phyloP scores from a whole-genome alignment of 495 filamentous ascomycete species.

The Polyplosphaeria fusca region DNA sequence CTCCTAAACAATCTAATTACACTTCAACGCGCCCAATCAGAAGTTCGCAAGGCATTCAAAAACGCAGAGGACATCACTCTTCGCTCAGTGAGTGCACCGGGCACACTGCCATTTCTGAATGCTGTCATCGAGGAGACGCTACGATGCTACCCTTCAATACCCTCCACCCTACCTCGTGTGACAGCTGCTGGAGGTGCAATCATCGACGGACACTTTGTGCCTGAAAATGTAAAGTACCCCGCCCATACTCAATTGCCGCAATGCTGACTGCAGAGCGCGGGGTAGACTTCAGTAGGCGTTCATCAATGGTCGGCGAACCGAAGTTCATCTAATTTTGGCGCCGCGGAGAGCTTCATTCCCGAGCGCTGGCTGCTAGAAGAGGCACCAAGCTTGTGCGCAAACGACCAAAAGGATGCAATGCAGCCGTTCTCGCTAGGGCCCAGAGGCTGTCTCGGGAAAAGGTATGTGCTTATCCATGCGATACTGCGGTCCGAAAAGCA shows the following conservation, averaged over 20 bases:
- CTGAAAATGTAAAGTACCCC: not conserved
- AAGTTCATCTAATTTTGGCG: not conserved
- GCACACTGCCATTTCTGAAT: conserved; percentile 42
- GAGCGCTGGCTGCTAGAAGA: conserved; percentile 16
- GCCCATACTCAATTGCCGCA: too few relatives aligned
- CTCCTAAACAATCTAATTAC: conserved; percentile 50
- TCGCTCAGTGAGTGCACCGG: conserved; percentile 44
- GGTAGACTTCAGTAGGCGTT: too few relatives aligned
- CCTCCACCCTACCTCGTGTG: conserved; percentile 51
- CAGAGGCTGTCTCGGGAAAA: conserved; percentile 21
- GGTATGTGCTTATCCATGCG: not conserved
- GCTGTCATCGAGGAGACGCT: conserved; percentile 63
- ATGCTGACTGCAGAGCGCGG: too few relatives aligned
- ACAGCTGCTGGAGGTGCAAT: not conserved
- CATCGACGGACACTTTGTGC: not conserved
- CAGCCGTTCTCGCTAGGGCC: conserved; percentile 23
- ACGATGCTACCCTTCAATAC: conserved; percentile 62
- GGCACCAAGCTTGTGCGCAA: not conserved
- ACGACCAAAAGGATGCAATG: conserved; percentile 2
- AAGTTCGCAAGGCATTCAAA: conserved; percentile 45
- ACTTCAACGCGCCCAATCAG: conserved; percentile 44
- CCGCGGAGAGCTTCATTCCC: conserved; percentile 5
- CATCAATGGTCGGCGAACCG: conserved; percentile 5
- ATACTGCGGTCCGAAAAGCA: not conserved
- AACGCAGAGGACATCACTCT: conserved; percentile 47